Evolutionary conservation across 345 rosid species (phyloP).

Genomic region (Adansonia digitata): DNA sequence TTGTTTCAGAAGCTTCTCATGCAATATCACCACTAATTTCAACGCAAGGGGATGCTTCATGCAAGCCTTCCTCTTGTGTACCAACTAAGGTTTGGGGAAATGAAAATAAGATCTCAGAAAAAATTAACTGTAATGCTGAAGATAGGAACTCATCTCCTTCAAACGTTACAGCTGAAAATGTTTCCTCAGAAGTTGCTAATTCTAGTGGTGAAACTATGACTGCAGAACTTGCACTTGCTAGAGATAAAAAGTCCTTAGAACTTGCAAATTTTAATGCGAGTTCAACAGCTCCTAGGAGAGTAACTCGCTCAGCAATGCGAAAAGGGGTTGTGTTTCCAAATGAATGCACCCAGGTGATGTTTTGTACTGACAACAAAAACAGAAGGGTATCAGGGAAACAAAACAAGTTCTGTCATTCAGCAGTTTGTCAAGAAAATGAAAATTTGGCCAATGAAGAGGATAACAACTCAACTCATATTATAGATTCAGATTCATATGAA

Average conservation of each 20-base stretch:
- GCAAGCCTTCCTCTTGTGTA: not conserved
- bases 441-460: not conserved
- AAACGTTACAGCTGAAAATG: not conserved
- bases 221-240: not conserved
- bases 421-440: not conserved
- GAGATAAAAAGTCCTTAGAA: not conserved
- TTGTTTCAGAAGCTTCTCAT: not conserved
- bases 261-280: not conserved
- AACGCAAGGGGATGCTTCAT: not conserved
- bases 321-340: not conserved
- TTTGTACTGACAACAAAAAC: not conserved
- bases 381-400: not conserved
- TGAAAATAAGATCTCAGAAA: not conserved
- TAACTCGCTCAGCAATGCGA: not conserved
- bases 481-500: constrained; percentile 2
- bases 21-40: not conserved
- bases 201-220: not conserved
- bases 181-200: not conserved
- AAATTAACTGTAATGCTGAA: not conserved
- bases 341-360: not conserved
- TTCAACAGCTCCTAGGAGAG: not conserved
- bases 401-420: not conserved
- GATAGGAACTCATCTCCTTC: not conserved
- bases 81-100: not conserved
- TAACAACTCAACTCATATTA: not conserved